Evolutionary conservation across 208 protist species (phyloP), one percentile per base, ranked within the genome.

Genomic region (Strigomonas galati): DNA sequence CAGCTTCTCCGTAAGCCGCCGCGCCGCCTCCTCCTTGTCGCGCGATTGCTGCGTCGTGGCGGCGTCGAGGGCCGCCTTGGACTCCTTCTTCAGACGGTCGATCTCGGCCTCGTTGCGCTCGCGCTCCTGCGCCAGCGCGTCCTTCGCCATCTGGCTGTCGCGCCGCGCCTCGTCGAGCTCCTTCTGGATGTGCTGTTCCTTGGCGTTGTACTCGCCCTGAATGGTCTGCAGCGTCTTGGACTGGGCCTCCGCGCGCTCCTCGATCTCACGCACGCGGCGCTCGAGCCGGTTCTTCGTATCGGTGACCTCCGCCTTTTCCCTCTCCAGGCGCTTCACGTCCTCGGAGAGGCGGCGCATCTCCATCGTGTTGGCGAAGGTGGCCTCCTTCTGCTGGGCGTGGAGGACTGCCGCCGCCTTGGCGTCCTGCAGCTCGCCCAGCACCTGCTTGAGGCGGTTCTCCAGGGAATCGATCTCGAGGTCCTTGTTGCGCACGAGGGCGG

Each of bases 391-490:
- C 0, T 65, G 27, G 17, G 72, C 55, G 28, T 69, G 28, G 35
- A 85, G 65, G 15, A 69, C 59, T 7, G 77, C n/a, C 48, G 85
- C 85, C 30, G 71, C 72, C 37, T 68, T 73, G 6, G 52, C 73
- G 44, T 87, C 75, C 70, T 90, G 74, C 58, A 87, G 57, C 62
- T 87, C 81, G 0, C 67, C 67, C 55, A 89, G 75, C 12, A 71
- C 51, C 44, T 86, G 72, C 24, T 71, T 67, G 44, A 88, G 61
- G 9, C 76, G 82, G 0, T 64, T 64, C 19, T 77, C 69, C 24
- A 81, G 64, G 31, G 74, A 56, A 15, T 85, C 79, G 0, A 89
- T 46, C 48, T 82, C 71, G 19, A 6, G 35, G 27, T 84, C 73
- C 49, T 84, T 76, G 59, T 44, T 49, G 46, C 80, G 81, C 51